Base-by-base conservation (phyloP, 2,329 filamentous ascomycete genomes). In the Pseudocercospora eumusae region DNA sequence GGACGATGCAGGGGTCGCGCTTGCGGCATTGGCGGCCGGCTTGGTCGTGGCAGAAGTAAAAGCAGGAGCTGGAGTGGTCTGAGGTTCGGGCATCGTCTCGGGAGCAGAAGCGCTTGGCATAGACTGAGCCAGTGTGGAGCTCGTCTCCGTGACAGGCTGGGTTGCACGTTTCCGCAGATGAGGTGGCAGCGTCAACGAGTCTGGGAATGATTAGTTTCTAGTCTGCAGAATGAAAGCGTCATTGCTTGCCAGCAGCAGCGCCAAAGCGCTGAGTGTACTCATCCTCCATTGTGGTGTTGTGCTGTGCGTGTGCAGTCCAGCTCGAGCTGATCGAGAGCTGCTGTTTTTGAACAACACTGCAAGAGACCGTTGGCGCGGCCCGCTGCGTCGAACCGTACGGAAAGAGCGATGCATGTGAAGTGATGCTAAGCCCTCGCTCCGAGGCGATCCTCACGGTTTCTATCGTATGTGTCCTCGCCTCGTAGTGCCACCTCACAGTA, bases 341-440 rank as follows among this genome's bases (percentile, higher is more conserved):
- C 23, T 47, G 18, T 47, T 20, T 20, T 23, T 25, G 1, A 23
- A 47, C 18, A 47, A 8, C n/a, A 2, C 9, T 4, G 9, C 47
- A 3, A 52, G 6, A 28, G 15, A 21, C 47, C 47, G 47, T 52
- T 52, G 47, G 15, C 47, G 47, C 21, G 21, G 21, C 20, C 18
- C 44, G 23, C 20, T 5, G 20, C 21, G 25, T 25, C 13, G 20
- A 10, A 15, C 11, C 18, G n/a, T 13, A 3, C 9, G 53, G 33
- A 44, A 56, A 28, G 53, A 56, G 53, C 53, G 31, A 44, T 44
- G 31, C 33, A 56, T 56, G 53, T 56, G 53, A 56, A 28, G 25
- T 40, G 36, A 40, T n/a, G 36, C 36, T 15, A 40, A 40, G 36
- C 2, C 36, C 36, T 40, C 36, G 18, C 36, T 40, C 18, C 36